Percentiles rank a stretch among this genome's conserved stretches.
These are phyloP conservation scores for Russula abietina DNA, from an alignment of 768 basidiomycete genomes.

Conservation along the genomic window DNA sequence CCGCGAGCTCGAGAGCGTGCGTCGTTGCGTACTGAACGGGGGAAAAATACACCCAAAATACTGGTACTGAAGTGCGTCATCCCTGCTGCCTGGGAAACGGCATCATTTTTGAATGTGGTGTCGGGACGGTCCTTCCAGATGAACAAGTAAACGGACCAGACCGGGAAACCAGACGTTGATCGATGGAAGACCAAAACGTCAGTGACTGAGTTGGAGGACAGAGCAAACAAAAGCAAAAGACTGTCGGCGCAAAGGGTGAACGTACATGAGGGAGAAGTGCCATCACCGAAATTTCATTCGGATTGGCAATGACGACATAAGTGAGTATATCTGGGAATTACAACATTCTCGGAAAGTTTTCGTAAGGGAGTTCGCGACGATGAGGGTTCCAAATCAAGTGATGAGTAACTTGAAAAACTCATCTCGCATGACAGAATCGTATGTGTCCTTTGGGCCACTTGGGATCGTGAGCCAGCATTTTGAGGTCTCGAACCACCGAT, in stretches of 20 bases:
- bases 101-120: background rate
- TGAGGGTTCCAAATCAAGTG: background rate
- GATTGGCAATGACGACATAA: background rate
- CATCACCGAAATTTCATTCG: background rate
- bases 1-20: background rate
- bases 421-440: background rate
- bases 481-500: constrained; percentile 5
- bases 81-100: background rate
- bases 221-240: background rate
- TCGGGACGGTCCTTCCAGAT: background rate
- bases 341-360: background rate
- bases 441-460: background rate
- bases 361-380: background rate
- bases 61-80: background rate
- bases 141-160: constrained; percentile 4
- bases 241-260: too few relatives aligned
- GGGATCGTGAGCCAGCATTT: background rate
- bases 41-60: background rate
- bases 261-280: background rate
- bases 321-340: background rate
- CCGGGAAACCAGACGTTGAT: too few relatives aligned
- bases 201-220: background rate
- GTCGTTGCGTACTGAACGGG: background rate
- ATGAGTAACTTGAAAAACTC: constrained; percentile 1
- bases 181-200: background rate